phyloP scores from a whole-genome alignment of 2,329 filamentous ascomycete species.

The Epicoccum nigrum region DNA sequence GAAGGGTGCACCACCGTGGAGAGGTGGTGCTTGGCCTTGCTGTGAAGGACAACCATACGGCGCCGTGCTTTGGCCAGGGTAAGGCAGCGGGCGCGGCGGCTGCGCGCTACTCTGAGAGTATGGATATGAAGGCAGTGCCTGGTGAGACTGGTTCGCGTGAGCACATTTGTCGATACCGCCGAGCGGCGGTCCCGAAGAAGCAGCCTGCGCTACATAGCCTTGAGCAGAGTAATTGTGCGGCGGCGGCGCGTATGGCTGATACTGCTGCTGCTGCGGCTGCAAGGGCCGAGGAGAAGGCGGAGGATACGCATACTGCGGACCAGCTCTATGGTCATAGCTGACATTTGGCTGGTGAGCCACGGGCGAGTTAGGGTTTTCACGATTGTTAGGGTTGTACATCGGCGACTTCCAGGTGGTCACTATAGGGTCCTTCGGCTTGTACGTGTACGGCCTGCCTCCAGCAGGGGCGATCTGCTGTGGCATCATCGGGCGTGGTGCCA shows the following conservation, averaged over 20 bases:
- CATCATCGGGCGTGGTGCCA: slow-evolving; percentile 41
- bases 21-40: slow-evolving; percentile 10
- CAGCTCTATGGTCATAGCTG: slow-evolving; percentile 40
- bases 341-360: slow-evolving; percentile 48
- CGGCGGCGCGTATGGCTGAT: slow-evolving; percentile 36
- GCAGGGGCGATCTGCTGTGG: slow-evolving; percentile 33
- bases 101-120: slow-evolving; percentile 23
- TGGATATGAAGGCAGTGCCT: slow-evolving; percentile 33
- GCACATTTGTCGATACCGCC: slow-evolving; percentile 37
- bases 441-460: slow-evolving; percentile 35
- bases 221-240: slow-evolving; percentile 31
- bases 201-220: slow-evolving; percentile 32
- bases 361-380: slow-evolving; percentile 46
- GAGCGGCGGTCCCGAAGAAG: slow-evolving; percentile 27
- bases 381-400: slow-evolving; percentile 41
- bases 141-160: slow-evolving; percentile 27
- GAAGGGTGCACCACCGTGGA: slow-evolving; percentile 42
- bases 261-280: slow-evolving; percentile 22
- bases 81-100: slow-evolving; percentile 25
- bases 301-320: slow-evolving; percentile 32
- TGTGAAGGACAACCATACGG: slow-evolving; percentile 26
- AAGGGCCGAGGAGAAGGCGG: slow-evolving; percentile 25
- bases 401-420: slow-evolving; percentile 36
- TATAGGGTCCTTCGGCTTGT: slow-evolving; percentile 41
- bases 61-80: slow-evolving; percentile 21